Percentiles rank a stretch among this genome's conserved stretches.
phyloP scores from a whole-genome alignment of 2,329 filamentous ascomycete genomes.

The Apiospora aurea region DNA sequence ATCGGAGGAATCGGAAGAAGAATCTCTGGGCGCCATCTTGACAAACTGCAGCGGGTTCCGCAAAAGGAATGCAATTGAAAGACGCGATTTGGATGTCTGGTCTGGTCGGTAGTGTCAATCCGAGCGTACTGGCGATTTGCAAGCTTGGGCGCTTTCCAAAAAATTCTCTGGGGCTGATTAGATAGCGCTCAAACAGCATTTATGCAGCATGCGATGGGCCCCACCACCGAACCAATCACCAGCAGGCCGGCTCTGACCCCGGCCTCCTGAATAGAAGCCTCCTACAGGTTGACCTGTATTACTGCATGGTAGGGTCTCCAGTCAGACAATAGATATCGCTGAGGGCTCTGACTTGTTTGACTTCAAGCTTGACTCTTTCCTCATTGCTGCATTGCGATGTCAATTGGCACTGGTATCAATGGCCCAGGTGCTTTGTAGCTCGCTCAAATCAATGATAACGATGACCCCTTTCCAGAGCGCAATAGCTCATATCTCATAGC shows the following conservation, averaged over 20 bases:
- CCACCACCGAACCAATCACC: neutral
- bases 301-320: neutral
- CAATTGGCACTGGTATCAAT: no score
- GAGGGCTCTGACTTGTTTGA: neutral
- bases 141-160: constrained; percentile 11
- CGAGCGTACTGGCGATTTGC: neutral
- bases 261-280: neutral
- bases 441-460: neutral
- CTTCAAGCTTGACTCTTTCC: no score
- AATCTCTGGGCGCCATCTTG: constrained; percentile 28
- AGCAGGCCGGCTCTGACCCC: neutral
- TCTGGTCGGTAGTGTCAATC: neutral
- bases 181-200: constrained; percentile 11
- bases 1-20: neutral
- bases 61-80: neutral
- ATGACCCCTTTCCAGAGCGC: neutral
- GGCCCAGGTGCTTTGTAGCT: no score
- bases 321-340: no score
- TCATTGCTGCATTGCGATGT: neutral
- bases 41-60: neutral
- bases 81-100: neutral
- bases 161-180: constrained; percentile 25
- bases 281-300: neutral
- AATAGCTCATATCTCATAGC: neutral
- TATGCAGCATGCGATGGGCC: neutral